Conservation (phyloP, 2,329 filamentous ascomycete genomes). For the Curvularia eragrostidis region DNA sequence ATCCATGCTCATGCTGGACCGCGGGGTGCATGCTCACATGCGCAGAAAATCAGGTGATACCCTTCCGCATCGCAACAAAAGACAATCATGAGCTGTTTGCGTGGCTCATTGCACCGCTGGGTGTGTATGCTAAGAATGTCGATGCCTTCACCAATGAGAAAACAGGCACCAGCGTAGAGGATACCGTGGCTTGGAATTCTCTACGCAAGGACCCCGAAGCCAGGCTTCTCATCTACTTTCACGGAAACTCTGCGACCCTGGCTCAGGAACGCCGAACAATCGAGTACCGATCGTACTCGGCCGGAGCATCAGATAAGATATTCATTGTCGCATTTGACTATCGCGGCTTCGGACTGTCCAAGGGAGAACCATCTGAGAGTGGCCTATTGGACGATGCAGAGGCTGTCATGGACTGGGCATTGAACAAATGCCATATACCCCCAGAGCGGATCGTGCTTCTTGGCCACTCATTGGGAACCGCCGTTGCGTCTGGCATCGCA, state of each 20-base stretch:
- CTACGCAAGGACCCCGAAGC: constrained; percentile 60
- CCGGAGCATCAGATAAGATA: constrained; percentile 64
- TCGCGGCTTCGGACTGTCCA: constrained; percentile 84
- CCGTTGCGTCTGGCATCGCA: constrained; percentile 76
- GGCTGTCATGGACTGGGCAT: constrained; percentile 75
- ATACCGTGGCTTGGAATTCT: constrained; percentile 58
- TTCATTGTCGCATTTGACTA: constrained; percentile 86
- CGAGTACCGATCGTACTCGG: constrained; percentile 77
- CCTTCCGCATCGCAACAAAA: constrained; percentile 76
- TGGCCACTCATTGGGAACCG: constrained; percentile 89
- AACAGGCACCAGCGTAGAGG: constrained; percentile 49
- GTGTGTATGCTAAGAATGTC: constrained; percentile 75
- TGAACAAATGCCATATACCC: constrained; percentile 69
- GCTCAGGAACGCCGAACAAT: constrained; percentile 78
- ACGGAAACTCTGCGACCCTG: constrained; percentile 73
- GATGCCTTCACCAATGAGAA: constrained; percentile 64
- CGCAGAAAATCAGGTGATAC: constrained; percentile 81
- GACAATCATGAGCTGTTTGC: constrained; percentile 81
- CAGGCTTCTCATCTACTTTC: constrained; percentile 63
- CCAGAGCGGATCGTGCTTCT: constrained; percentile 78
- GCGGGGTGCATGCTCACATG: constrained; percentile 21
- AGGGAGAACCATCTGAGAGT: constrained; percentile 76
- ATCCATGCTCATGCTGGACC: neutral
- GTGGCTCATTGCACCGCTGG: constrained; percentile 89
- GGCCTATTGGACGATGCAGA: constrained; percentile 82